Percentiles rank a stretch among this genome's conserved stretches.
These are phyloP conservation scores for Lolium rigidum DNA, from an alignment of 176 grass and related monocot species.

Conservation along the genomic window DNA sequence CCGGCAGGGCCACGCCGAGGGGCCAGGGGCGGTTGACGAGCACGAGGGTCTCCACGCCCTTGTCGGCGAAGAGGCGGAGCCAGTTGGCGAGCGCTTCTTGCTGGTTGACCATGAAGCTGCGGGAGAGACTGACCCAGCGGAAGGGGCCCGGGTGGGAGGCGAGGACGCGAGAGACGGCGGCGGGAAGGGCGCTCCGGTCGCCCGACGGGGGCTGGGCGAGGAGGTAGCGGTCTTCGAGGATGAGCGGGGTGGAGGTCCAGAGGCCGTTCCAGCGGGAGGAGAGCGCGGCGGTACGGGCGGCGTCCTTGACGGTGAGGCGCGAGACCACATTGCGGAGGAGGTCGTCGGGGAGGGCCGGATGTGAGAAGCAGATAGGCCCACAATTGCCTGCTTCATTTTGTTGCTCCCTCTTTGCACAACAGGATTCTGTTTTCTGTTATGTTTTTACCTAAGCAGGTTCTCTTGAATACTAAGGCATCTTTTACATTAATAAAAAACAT, in stretches of 20 bases:
- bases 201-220: not conserved
- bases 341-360: constrained; percentile 38
- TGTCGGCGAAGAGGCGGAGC: constrained; percentile 16
- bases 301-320: constrained; percentile 40
- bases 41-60: not conserved
- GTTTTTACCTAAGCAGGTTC: too few relatives aligned
- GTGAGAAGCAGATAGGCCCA: too few relatives aligned
- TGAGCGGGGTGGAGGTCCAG: constrained; percentile 35
- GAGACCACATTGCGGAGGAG: constrained; percentile 19
- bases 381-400: too few relatives aligned
- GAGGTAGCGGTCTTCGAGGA: constrained; percentile 41
- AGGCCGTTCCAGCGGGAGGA: constrained; percentile 27
- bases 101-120: not conserved
- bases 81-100: not conserved
- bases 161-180: constrained; percentile 24
- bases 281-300: constrained; percentile 38
- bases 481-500: too few relatives aligned
- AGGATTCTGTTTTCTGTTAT: too few relatives aligned
- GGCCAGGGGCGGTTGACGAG: constrained; percentile 26
- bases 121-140: not conserved
- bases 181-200: not conserved
- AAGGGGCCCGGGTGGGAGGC: constrained; percentile 35
- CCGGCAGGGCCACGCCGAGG: not conserved
- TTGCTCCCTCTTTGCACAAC: too few relatives aligned
- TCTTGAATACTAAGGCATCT: too few relatives aligned